Conservation (phyloP, 208 protist species). For the Crithidia bombi region DNA sequence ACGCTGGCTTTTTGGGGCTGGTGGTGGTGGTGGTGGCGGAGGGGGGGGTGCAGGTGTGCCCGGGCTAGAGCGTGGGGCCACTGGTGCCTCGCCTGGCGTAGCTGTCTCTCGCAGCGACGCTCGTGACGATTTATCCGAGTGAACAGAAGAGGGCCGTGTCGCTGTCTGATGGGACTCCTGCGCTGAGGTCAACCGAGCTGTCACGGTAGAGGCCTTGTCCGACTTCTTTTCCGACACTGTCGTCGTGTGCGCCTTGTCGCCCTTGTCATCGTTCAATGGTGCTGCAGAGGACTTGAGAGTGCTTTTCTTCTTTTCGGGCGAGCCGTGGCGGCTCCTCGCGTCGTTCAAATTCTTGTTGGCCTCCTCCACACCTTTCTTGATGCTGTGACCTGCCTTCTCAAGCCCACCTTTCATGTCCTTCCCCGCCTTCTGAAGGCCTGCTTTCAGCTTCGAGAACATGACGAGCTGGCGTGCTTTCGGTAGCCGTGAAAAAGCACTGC, state of each 20-base stretch:
- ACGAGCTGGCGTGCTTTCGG: neutral
- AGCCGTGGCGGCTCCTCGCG: conserved; percentile 4
- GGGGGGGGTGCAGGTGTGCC: neutral
- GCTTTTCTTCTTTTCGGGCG: conserved; percentile 8
- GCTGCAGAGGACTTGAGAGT: neutral
- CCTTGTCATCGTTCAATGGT: neutral
- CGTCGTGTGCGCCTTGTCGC: conserved; percentile 6
- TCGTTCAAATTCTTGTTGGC: neutral
- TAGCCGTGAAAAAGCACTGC: neutral
- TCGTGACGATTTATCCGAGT: conserved; percentile 10
- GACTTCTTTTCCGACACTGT: conserved; percentile 6
- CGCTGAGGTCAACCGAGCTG: neutral
- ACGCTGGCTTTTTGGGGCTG: neutral
- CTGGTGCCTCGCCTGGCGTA: neutral
- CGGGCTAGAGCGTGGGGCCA: neutral
- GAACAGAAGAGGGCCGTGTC: conserved; percentile 5
- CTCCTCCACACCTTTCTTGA: conserved; percentile 9
- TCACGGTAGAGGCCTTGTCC: neutral
- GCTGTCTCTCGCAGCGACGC: conserved; percentile 1
- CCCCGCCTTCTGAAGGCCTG: conserved; percentile 25
- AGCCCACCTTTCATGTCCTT: conserved; percentile 25
- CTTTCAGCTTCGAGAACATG: conserved; percentile 27
- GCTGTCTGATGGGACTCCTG: neutral
- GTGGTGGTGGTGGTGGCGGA: conserved; percentile 1
- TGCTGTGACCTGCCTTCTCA: conserved; percentile 22